Conservation (phyloP, 805 yeast genomes). For the Candida xyloterini region DNA sequence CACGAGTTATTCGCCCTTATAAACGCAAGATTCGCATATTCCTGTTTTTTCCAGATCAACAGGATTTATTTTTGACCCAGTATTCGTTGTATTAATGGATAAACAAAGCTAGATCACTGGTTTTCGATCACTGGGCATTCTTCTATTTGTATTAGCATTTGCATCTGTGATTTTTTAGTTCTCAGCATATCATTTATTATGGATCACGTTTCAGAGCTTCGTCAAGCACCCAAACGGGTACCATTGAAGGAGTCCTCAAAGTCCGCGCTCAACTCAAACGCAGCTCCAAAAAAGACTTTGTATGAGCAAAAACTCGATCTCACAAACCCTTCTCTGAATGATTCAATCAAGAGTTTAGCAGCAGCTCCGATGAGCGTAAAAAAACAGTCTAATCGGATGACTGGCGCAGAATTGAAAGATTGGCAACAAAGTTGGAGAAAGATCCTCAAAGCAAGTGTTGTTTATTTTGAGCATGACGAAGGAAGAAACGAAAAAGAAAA, state of each 20-base stretch:
- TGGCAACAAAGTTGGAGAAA: slow-evolving; percentile 63
- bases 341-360: slow-evolving; percentile 5
- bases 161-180: slow-evolving; percentile 5
- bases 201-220: slow-evolving; percentile 14
- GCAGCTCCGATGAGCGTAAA: slow-evolving; percentile 8
- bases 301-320: slow-evolving; percentile 24
- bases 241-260: slow-evolving; percentile 32
- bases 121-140: neutral
- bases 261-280: slow-evolving; percentile 23
- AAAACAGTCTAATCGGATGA: slow-evolving; percentile 25
- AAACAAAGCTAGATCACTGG: neutral
- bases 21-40: neutral
- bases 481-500: slow-evolving; percentile 34
- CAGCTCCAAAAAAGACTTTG: slow-evolving; percentile 20
- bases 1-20: neutral
- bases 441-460: slow-evolving; percentile 53
- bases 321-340: slow-evolving; percentile 4
- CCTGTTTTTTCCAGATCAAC: neutral
- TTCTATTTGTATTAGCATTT: slow-evolving; percentile 4
- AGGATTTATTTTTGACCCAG: neutral
- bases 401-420: slow-evolving; percentile 41
- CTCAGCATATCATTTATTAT: slow-evolving; percentile 9
- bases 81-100: slow-evolving; percentile 4
- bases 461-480: slow-evolving; percentile 52
- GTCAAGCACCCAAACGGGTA: slow-evolving; percentile 16